Evolutionary conservation across 1,139 yeast genomes (phyloP).

Genomic region (Pichia sp.): DNA sequence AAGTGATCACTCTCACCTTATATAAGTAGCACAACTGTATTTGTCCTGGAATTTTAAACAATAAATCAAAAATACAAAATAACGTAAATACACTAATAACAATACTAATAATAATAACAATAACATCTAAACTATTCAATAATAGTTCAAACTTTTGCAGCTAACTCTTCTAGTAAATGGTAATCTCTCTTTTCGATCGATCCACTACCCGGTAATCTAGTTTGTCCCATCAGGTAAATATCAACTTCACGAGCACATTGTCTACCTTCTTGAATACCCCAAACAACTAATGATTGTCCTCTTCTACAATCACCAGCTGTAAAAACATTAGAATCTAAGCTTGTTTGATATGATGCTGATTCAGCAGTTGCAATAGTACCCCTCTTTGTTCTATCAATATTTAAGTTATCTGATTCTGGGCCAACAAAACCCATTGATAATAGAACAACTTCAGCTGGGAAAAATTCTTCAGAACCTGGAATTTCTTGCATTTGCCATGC

Average conservation of each 20-base stretch:
- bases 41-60: too few species aligned
- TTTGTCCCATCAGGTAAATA: conserved; percentile 63
- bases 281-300: conserved; percentile 95
- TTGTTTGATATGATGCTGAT: conserved; percentile 67
- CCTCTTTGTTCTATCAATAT: conserved; percentile 68
- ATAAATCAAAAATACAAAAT: not conserved
- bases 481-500: conserved; percentile 99
- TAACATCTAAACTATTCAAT: not conserved
- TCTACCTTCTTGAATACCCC: conserved; percentile 99
- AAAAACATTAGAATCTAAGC: conserved; percentile 58
- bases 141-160: conserved; percentile 43
- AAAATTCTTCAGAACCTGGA: conserved; percentile 88
- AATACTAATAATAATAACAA: not conserved
- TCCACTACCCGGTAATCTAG: conserved; percentile 90
- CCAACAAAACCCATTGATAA: conserved; percentile 98
- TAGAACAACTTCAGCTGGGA: conserved; percentile 91
- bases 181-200: conserved; percentile 81
- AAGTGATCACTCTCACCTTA: too few species aligned
- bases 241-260: conserved; percentile 97
- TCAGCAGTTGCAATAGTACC: conserved; percentile 76
- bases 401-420: conserved; percentile 80
- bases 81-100: not conserved
- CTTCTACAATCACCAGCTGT: conserved; percentile 99
- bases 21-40: too few species aligned
- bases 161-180: conserved; percentile 66